Conservation (phyloP, 2,329 filamentous ascomycete genomes). For the Zasmidium citrigriseum region DNA sequence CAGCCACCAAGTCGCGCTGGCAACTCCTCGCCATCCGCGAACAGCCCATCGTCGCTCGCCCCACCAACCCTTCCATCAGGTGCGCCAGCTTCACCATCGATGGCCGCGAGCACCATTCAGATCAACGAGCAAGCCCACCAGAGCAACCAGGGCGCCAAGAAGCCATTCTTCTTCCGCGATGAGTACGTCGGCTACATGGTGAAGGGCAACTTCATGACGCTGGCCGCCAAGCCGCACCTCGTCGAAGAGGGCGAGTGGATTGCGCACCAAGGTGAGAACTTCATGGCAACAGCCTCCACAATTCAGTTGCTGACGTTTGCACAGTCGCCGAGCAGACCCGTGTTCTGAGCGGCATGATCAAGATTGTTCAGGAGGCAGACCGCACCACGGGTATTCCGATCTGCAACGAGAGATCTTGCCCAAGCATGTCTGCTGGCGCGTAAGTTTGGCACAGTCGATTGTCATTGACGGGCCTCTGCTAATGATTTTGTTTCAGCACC, state of each 20-base stretch:
- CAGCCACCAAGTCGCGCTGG: slow-evolving; percentile 34
- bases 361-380: slow-evolving; percentile 79
- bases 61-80: slow-evolving; percentile 31
- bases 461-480: not conserved
- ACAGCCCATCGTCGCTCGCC: slow-evolving; percentile 31
- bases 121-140: slow-evolving; percentile 60
- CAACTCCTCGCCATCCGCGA: slow-evolving; percentile 34
- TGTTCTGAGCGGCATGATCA: slow-evolving; percentile 84
- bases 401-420: slow-evolving; percentile 82
- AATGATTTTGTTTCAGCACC: slow-evolving; percentile 58
- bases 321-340: slow-evolving; percentile 90
- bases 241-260: slow-evolving; percentile 95
- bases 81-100: slow-evolving; percentile 45
- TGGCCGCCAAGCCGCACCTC: slow-evolving; percentile 89
- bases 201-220: slow-evolving; percentile 95
- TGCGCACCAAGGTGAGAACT: slow-evolving; percentile 82
- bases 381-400: slow-evolving; percentile 71
- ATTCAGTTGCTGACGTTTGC: not conserved
- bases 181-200: slow-evolving; percentile 83
- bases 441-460: slow-evolving; percentile 58
- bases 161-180: slow-evolving; percentile 70
- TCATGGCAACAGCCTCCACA: not conserved
- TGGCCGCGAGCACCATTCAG: slow-evolving; percentile 62
- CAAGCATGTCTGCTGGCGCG: slow-evolving; percentile 92
- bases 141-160: slow-evolving; percentile 32